These are phyloP conservation scores for Colletotrichum sp. DNA, from an alignment of 2,329 filamentous ascomycete genomes.

Conservation along the genomic window DNA sequence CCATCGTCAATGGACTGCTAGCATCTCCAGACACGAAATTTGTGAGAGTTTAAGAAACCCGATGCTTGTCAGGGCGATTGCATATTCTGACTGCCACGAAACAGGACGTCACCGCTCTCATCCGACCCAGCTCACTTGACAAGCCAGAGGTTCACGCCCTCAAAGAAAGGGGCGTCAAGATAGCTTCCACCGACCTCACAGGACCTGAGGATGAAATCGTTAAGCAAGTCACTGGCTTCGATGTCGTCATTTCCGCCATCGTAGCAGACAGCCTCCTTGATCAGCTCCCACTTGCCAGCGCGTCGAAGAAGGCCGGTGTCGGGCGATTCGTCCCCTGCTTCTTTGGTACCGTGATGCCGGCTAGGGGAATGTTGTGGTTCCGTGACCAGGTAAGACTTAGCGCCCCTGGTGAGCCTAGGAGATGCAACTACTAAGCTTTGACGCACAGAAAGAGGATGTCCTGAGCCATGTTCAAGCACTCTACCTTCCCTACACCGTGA, in stretches of 20 bases:
- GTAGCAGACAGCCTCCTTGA: conserved; percentile 35
- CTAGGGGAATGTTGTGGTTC: conserved; percentile 34
- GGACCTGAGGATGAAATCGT: conserved; percentile 28
- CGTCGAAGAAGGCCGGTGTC: conserved; percentile 53
- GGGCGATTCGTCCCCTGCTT: conserved; percentile 57
- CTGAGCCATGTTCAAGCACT: conserved; percentile 52
- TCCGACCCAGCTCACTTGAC: conserved; percentile 48
- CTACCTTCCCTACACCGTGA: conserved; percentile 57
- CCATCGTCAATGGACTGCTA: conserved; percentile 40
- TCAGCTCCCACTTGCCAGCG: conserved; percentile 51
- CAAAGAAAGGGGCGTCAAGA: conserved; percentile 43
- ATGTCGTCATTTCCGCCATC: conserved; percentile 50
- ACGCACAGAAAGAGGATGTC: conserved; percentile 49
- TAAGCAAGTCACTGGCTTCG: conserved; percentile 6
- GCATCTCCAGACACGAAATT: conserved; percentile 23
- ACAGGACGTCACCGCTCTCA: conserved; percentile 53
- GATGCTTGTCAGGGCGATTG: accelerated
- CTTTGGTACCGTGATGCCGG: conserved; percentile 49
- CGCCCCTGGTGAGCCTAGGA: neutral
- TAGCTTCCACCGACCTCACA: conserved; percentile 47
- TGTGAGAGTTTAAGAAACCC: conserved; percentile 18
- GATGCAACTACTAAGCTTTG: neutral
- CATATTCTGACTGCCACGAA: neutral
- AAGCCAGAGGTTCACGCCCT: conserved; percentile 48
- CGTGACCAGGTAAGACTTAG: conserved; percentile 23